Percentiles rank a stretch among this genome's conserved stretches.
These are phyloP conservation scores for Penicillium concentricum DNA, from an alignment of 2,329 filamentous ascomycete species.

Conservation along the genomic window DNA sequence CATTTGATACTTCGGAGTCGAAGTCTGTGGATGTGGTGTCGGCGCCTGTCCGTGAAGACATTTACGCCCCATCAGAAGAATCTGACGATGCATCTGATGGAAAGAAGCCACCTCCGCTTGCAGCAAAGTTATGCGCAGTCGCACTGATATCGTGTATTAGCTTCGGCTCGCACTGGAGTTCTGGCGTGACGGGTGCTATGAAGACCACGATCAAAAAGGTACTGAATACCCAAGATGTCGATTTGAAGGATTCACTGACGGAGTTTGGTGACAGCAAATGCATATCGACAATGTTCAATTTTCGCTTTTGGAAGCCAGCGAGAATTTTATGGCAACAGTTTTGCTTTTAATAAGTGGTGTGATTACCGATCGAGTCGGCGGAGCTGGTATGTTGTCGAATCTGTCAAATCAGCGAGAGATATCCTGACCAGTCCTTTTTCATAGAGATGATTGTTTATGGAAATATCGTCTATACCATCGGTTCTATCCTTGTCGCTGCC, in stretches of 20 bases:
- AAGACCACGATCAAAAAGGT: conserved; percentile 61
- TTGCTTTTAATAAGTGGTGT: conserved; percentile 57
- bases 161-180: conserved; percentile 61
- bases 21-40: conserved; percentile 11
- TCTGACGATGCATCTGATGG: conserved; percentile 9
- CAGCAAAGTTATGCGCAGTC: conserved; percentile 47
- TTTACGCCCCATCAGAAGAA: not conserved
- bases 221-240: not conserved
- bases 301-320: conserved; percentile 58
- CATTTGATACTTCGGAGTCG: not conserved
- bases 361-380: conserved; percentile 59
- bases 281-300: conserved; percentile 61
- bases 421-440: not conserved
- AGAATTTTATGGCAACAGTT: conserved; percentile 61
- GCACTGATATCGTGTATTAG: conserved; percentile 49
- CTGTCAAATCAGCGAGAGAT: not conserved
- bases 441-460: conserved; percentile 57
- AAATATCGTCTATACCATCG: conserved; percentile 59
- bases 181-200: conserved; percentile 60
- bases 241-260: not conserved
- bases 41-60: not conserved
- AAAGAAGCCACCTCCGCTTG: conserved; percentile 25
- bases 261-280: conserved; percentile 41
- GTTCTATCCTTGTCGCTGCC: conserved; percentile 59
- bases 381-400: conserved; percentile 45